Base-by-base conservation (phyloP, 2,329 filamentous ascomycete species). In the Scedosporium boydii region DNA sequence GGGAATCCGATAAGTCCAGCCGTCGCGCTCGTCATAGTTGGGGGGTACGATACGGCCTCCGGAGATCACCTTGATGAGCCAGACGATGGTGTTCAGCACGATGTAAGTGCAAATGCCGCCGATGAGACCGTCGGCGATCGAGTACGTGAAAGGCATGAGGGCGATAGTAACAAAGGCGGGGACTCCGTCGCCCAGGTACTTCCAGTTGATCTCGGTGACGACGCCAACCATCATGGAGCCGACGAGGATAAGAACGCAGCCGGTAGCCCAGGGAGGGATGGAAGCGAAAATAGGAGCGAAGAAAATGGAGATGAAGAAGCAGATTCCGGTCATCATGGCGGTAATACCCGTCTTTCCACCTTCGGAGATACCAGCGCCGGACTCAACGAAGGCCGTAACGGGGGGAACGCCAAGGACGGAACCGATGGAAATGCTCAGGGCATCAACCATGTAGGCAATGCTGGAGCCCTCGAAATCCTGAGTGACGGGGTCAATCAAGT, bases 111-210 rank as follows among this genome's bases (percentile, higher is more conserved):
- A 80, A 69, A 96, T 88, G 60, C 91, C 90, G 1, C 84, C 89
- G 68, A 96, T 96, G 16, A 96, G 80, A 58, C 91, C 91, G 70
- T 96, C 90, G 12, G 91, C 90, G 69, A 96, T 95, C 48, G 87
- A 90, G 78, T 95, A 96, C 1, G 89, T 92, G 75, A 96, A 95
- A 0, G 91, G 91, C 91, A 96, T 96, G 64, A 93, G 77, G 63
- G 87, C 85, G 66, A 96, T 88, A 59, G 89, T 92, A 42, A 96
- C 78, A 76, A 96, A 96, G 3, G 91, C 90, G 0, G 91, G 91
- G 26, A 96, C 81, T 1, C 90, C 87, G 72, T 96, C 91, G 60
- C 91, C 91, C 64, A 91, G 80, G 75, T 96, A 96, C 57, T 80
- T 80, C 91, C 91, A 96, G 80, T 96, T 96, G 78, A 96, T 93